These are phyloP conservation scores for Dillenia suffruticosa DNA, from an alignment of 164 flowering plant genomes.

Conservation along the genomic window DNA sequence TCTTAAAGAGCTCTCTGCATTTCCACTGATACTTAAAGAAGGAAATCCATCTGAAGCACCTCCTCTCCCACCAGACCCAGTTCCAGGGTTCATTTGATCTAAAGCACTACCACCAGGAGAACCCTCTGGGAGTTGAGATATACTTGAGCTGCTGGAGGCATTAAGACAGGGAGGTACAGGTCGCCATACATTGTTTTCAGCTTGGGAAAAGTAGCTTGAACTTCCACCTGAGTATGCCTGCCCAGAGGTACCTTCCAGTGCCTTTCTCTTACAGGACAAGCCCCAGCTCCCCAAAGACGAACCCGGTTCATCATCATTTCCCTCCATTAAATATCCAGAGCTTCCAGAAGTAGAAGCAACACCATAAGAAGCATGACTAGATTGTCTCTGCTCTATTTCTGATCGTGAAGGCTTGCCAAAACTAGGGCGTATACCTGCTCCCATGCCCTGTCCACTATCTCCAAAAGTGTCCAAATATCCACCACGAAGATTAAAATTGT, in stretches of 20 bases:
- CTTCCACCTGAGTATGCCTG: slow-evolving; percentile 57
- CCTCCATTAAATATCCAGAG: slow-evolving; percentile 35
- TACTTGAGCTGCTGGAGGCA: slow-evolving; percentile 25
- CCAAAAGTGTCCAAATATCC: slow-evolving; percentile 25
- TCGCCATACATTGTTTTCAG: slow-evolving; percentile 46
- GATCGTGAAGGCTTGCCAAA: slow-evolving; percentile 25
- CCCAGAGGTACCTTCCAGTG: slow-evolving; percentile 54
- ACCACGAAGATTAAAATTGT: slow-evolving; percentile 30
- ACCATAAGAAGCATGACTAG: slow-evolving; percentile 37
- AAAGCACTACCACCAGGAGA: slow-evolving; percentile 13
- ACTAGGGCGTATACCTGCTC: slow-evolving; percentile 16
- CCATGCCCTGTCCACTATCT: slow-evolving; percentile 13
- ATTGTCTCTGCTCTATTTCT: slow-evolving; percentile 21
- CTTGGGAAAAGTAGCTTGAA: slow-evolving; percentile 30
- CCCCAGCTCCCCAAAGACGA: slow-evolving; percentile 58
- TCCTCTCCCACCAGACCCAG: slow-evolving; percentile 30
- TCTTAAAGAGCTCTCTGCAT: slow-evolving; percentile 26
- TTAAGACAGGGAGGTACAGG: slow-evolving; percentile 22
- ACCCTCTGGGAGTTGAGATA: slow-evolving; percentile 21
- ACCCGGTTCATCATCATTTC: slow-evolving; percentile 45
- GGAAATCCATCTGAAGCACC: slow-evolving; percentile 26
- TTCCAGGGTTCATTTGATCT: slow-evolving; percentile 33
- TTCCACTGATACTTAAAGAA: slow-evolving; percentile 21
- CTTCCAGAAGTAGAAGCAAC: slow-evolving; percentile 31
- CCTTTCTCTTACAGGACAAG: slow-evolving; percentile 70